phyloP scores from a whole-genome alignment of 2,329 filamentous ascomycete genomes.

The Colletotrichum simmondsii region DNA sequence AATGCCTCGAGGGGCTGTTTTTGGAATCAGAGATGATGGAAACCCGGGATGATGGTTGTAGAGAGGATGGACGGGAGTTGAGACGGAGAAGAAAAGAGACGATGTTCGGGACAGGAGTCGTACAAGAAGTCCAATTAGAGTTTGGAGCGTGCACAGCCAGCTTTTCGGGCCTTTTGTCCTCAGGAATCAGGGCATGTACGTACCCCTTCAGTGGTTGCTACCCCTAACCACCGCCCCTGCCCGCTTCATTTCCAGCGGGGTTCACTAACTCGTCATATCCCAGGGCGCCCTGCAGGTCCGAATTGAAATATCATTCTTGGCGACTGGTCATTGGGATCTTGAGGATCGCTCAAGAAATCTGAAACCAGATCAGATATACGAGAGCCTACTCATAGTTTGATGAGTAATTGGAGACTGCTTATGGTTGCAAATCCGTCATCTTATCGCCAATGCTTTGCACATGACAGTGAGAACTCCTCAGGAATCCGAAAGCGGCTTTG shows the following conservation, averaged over 20 bases:
- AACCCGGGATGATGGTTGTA: neutral
- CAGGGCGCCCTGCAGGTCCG: neutral
- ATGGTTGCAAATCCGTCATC: too few relatives aligned
- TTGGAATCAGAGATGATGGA: neutral
- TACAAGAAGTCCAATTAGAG: conserved; percentile 22
- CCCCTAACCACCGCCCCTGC: neutral
- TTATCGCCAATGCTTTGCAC: too few relatives aligned
- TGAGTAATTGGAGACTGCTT: too few relatives aligned
- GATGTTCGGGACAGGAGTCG: neutral
- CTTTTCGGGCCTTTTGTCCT: conserved; percentile 2
- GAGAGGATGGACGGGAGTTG: neutral
- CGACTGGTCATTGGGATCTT: neutral
- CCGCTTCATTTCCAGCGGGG: neutral
- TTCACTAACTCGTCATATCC: neutral
- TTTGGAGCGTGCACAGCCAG: conserved; percentile 23
- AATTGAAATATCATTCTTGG: neutral
- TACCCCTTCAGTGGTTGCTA: neutral
- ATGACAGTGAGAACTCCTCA: too few relatives aligned
- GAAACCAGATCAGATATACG: neutral
- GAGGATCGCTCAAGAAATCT: neutral
- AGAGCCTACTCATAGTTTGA: neutral
- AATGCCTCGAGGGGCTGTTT: neutral
- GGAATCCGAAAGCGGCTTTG: too few relatives aligned
- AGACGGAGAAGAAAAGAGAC: neutral
- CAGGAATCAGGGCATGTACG: conserved; percentile 17